Percentiles rank a stretch among this genome's conserved stretches.
Evolutionary conservation across 345 rosid genomes (phyloP).

Genomic region (Euphorbia peplus): DNA sequence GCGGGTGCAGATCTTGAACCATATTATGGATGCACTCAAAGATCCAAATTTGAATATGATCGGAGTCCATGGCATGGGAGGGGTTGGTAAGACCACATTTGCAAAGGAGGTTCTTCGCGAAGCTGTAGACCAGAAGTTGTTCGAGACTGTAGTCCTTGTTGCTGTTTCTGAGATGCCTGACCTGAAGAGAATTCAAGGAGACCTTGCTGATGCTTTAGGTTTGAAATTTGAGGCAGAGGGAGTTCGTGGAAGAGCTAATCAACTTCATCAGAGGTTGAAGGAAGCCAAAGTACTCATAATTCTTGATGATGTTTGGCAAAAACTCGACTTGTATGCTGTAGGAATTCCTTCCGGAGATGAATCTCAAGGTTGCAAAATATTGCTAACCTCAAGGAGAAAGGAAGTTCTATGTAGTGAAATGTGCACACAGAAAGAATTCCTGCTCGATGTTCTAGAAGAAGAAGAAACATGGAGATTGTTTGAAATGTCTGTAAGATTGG

Average conservation of each 20-base stretch:
- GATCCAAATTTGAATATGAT: too few species aligned
- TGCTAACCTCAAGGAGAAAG: background rate
- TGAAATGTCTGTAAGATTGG: background rate
- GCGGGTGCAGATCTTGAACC: background rate
- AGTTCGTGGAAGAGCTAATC: background rate
- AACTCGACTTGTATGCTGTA: too few species aligned
- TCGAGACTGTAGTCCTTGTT: background rate
- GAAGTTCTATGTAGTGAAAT: background rate
- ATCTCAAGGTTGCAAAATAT: background rate
- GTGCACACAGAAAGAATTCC: background rate
- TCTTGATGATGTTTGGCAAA: constrained; percentile 9
- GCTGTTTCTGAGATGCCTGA: background rate
- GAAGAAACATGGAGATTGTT: constrained; percentile 15
- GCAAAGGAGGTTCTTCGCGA: background rate
- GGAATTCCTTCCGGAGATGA: constrained; percentile 8
- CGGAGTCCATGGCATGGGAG: too few species aligned
- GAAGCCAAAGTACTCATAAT: background rate
- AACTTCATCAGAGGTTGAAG: background rate
- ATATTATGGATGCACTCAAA: too few species aligned
- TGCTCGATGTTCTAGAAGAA: background rate
- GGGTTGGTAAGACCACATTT: too few species aligned
- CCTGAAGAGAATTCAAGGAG: background rate
- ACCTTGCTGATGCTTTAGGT: background rate
- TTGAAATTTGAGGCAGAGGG: background rate
- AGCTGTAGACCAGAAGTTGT: background rate